These are phyloP conservation scores for Lentinula novae-zelandiae DNA, from an alignment of 1,284 basidiomycete species.

Conservation along the genomic window DNA sequence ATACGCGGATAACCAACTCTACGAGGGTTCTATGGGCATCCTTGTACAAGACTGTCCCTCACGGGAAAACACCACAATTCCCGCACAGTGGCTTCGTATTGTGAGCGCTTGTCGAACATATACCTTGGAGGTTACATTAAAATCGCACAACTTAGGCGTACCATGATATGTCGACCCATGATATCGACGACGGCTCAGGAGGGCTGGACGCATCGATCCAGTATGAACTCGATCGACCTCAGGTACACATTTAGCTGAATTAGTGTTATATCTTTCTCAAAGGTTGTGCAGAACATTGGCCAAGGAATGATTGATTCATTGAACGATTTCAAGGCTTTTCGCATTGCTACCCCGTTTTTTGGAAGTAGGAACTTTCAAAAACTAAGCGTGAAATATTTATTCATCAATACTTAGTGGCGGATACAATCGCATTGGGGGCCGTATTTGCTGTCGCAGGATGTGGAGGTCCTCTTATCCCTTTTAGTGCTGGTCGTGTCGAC, in stretches of 20 bases:
- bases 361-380: conserved; percentile 5
- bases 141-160: conserved; percentile 25
- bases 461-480: conserved; percentile 27
- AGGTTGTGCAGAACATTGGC: conserved; percentile 29
- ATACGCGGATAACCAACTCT: neutral
- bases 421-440: conserved; percentile 26
- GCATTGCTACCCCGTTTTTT: conserved; percentile 17
- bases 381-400: neutral
- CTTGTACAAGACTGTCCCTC: neutral
- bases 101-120: neutral
- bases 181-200: conserved; percentile 30
- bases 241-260: conserved; percentile 20
- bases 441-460: conserved; percentile 25
- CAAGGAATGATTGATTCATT: conserved; percentile 35
- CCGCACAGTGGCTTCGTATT: conserved; percentile 11
- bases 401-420: conserved; percentile 22
- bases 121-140: neutral
- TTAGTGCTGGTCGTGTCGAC: conserved; percentile 28
- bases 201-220: conserved; percentile 33
- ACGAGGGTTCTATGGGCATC: neutral
- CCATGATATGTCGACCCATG: conserved; percentile 36
- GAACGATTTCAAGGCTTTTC: conserved; percentile 35
- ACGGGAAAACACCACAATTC: neutral
- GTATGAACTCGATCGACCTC: conserved; percentile 29
- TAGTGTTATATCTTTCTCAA: neutral